A percentile compares a stretch with the other conserved stretches of the same genome.
phyloP scores from a whole-genome alignment of 371 early-diverging fungal genomes.

The Actinomortierella wolfii region DNA sequence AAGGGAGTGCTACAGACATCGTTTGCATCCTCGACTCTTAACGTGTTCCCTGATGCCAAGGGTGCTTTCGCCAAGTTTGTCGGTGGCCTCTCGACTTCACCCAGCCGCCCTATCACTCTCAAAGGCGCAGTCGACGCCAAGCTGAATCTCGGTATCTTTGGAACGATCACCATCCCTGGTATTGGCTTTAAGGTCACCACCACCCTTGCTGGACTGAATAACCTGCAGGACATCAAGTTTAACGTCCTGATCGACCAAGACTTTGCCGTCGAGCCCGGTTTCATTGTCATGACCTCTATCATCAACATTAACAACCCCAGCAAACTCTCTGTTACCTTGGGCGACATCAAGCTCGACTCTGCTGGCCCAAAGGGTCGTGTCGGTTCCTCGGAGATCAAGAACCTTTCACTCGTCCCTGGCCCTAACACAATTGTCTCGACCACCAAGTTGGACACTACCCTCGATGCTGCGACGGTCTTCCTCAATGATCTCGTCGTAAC shows the following conservation, averaged over 20 bases:
- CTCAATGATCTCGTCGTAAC: background rate
- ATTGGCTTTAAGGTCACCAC: constrained; percentile 1
- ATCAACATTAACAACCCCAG: constrained; percentile 15
- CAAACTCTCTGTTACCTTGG: constrained; percentile 8
- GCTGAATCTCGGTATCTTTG: background rate
- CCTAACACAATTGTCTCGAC: constrained; percentile 1
- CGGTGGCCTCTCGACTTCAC: background rate
- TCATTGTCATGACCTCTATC: constrained; percentile 6
- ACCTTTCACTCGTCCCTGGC: constrained; percentile 1
- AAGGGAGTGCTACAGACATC: background rate
- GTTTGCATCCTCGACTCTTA: constrained; percentile 1
- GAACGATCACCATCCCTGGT: background rate
- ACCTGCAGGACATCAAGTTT: background rate
- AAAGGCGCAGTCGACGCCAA: constrained; percentile 3
- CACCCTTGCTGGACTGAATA: background rate
- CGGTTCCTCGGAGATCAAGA: background rate
- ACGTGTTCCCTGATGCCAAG: background rate
- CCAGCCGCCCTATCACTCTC: constrained; percentile 2
- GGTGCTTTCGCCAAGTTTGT: constrained; percentile 9
- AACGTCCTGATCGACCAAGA: background rate
- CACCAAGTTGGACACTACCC: background rate
- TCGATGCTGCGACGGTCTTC: background rate
- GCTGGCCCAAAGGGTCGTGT: background rate
- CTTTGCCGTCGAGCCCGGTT: constrained; percentile 2
- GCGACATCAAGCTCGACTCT: constrained; percentile 6